Percentiles rank a stretch among this genome's conserved stretches.
Conservation (phyloP, 495 filamentous ascomycete species). For the Aspergillus affinis region DNA sequence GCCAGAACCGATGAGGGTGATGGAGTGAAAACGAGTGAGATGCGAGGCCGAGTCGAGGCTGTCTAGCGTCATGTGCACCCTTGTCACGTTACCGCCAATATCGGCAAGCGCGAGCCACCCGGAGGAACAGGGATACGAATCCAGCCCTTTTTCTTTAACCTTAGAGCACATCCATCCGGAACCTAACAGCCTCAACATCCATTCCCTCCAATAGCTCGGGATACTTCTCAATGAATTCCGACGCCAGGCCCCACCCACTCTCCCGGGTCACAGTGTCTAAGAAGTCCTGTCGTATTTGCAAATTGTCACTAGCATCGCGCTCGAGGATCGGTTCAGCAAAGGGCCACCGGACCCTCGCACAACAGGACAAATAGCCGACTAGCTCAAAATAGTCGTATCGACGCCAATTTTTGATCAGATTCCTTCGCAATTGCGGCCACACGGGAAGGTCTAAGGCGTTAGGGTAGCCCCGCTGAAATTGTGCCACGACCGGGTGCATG, state of each 20-base stretch:
- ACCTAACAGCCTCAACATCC: constrained; percentile 6
- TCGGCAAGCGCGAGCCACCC: too few relatives aligned
- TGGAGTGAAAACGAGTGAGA: background rate
- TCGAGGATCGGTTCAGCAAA: constrained; percentile 18
- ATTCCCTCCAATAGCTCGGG: constrained; percentile 18
- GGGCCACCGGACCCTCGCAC: constrained; percentile 18
- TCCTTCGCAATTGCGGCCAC: constrained; percentile 17
- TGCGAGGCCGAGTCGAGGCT: background rate
- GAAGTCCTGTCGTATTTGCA: constrained; percentile 15
- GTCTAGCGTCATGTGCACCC: background rate
- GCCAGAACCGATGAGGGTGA: too few relatives aligned
- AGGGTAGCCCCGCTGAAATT: constrained; percentile 12
- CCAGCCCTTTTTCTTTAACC: background rate
- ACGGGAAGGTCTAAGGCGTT: constrained; percentile 10
- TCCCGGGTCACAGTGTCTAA: constrained; percentile 8
- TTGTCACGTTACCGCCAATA: background rate
- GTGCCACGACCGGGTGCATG: constrained; percentile 7
- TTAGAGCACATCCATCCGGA: background rate
- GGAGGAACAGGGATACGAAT: too few relatives aligned
- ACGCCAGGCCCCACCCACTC: constrained; percentile 18
- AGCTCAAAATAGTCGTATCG: constrained; percentile 10
- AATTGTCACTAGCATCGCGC: constrained; percentile 11
- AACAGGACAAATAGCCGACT: constrained; percentile 3
- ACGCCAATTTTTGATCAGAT: constrained; percentile 10
- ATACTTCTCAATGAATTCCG: constrained; percentile 20